phyloP scores from a whole-genome alignment of 192 early-diverging fungal genomes.

The Chytriomyces confervae region DNA sequence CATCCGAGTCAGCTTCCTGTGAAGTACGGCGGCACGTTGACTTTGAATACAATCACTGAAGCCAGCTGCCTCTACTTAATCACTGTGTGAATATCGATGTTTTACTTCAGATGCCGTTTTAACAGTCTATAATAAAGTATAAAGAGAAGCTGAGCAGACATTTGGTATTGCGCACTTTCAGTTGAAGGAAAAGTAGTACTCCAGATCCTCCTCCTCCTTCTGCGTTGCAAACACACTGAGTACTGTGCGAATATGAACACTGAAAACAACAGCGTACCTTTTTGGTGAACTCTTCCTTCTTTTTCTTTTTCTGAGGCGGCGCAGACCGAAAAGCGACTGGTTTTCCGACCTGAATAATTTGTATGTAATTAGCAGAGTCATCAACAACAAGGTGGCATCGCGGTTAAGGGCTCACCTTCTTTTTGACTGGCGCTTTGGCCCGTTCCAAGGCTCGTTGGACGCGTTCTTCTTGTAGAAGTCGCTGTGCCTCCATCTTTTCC shows the following conservation, averaged over 20 bases:
- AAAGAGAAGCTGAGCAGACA: background rate
- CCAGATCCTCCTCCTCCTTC: constrained; percentile 33
- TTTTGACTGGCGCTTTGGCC: constrained; percentile 67
- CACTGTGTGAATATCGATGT: no score
- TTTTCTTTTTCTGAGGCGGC: constrained; percentile 66
- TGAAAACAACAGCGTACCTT: constrained; percentile 40
- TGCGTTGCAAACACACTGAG: background rate
- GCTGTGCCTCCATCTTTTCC: constrained; percentile 62
- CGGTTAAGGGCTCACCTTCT: constrained; percentile 47
- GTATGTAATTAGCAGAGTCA: background rate
- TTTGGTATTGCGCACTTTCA: background rate
- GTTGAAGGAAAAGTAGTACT: constrained; percentile 32
- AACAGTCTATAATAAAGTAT: background rate
- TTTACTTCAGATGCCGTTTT: background rate
- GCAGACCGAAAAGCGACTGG: constrained; percentile 63
- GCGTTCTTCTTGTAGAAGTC: constrained; percentile 60
- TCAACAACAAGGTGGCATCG: background rate
- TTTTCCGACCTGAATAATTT: constrained; percentile 53
- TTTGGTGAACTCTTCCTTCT: constrained; percentile 61
- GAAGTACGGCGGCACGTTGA: constrained; percentile 75
- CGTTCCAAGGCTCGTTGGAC: constrained; percentile 63
- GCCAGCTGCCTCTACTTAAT: background rate
- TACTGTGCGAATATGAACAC: background rate
- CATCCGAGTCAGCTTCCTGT: constrained; percentile 63
- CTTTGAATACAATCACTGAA: constrained; percentile 68